Percentiles rank a stretch among this genome's conserved stretches.
Evolutionary conservation across 1,284 basidiomycete species (phyloP).

Genomic region (Microbotryum violaceum): DNA sequence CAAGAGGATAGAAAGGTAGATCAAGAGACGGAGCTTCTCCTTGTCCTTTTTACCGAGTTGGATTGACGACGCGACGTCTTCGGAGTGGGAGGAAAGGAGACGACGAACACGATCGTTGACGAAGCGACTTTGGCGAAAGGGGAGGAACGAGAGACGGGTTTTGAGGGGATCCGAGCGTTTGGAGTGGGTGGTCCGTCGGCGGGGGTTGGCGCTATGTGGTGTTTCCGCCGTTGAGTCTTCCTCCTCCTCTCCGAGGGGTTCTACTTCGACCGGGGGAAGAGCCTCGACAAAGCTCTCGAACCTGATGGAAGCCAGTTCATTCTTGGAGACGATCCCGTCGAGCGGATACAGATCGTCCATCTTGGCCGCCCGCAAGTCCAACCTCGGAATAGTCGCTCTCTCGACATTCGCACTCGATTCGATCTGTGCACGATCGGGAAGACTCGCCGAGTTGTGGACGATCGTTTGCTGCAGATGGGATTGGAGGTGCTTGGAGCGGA

Average conservation of each 20-base stretch:
- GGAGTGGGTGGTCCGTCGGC: constrained; percentile 34
- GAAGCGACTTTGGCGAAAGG: constrained; percentile 43
- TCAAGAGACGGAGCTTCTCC: constrained; percentile 23
- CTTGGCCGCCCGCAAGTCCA: constrained; percentile 56
- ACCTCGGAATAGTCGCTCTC: constrained; percentile 61
- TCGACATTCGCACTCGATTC: constrained; percentile 55
- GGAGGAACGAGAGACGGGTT: constrained; percentile 54
- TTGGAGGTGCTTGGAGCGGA: constrained; percentile 49
- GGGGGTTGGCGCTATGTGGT: too few relatives aligned
- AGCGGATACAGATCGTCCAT: constrained; percentile 69
- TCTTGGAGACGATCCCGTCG: constrained; percentile 63
- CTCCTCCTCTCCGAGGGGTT: too few relatives aligned
- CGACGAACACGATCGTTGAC: too few relatives aligned
- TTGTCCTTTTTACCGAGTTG: constrained; percentile 12
- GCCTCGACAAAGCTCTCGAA: constrained; percentile 40
- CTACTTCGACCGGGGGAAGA: too few relatives aligned
- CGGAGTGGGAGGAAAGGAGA: too few relatives aligned
- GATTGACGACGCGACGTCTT: too few relatives aligned
- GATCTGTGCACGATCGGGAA: constrained; percentile 64
- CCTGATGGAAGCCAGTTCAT: constrained; percentile 50
- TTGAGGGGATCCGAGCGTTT: constrained; percentile 47
- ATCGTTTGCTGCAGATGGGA: constrained; percentile 72
- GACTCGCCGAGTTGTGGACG: constrained; percentile 56
- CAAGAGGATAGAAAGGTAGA: constrained; percentile 71
- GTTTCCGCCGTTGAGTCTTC: too few relatives aligned